Evolutionary conservation across 352 stramenopile genomes (phyloP).

Genomic region (Blastocystis hominis): DNA sequence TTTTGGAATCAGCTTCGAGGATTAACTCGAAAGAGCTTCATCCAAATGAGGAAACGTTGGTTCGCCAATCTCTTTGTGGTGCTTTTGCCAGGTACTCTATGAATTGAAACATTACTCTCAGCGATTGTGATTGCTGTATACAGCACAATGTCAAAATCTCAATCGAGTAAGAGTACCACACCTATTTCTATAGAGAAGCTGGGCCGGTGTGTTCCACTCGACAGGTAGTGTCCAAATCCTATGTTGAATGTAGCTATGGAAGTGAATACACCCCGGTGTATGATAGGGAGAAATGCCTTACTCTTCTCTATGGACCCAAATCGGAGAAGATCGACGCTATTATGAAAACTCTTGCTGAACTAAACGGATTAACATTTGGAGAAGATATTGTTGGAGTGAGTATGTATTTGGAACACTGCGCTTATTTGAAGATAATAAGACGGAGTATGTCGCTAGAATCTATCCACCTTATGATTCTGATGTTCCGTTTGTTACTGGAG

Average conservation of each 20-base stretch:
- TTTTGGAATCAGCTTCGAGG: too few species aligned
- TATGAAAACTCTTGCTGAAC: background rate
- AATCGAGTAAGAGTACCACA: background rate
- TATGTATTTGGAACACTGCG: background rate
- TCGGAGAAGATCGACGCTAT: background rate
- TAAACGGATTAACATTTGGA: background rate
- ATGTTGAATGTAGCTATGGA: background rate
- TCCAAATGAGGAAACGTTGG: too few species aligned
- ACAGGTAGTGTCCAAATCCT: background rate
- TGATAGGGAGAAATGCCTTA: background rate
- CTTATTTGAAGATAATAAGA: background rate
- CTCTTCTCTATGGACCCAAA: conserved; percentile 1
- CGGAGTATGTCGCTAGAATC: background rate
- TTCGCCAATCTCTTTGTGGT: background rate
- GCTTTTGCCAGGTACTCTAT: background rate
- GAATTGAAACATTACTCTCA: background rate
- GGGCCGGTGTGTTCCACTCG: background rate
- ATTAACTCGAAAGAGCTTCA: too few species aligned
- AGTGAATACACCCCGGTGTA: background rate
- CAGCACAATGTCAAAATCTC: background rate
- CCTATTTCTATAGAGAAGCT: background rate
- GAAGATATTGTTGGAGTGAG: background rate
- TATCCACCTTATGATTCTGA: background rate
- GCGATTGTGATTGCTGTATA: background rate
- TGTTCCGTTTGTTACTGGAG: background rate